A percentile compares a stretch with the other conserved stretches of the same genome.
Conservation (phyloP, 352 stramenopile genomes). For the Globisporangium nodosum region DNA sequence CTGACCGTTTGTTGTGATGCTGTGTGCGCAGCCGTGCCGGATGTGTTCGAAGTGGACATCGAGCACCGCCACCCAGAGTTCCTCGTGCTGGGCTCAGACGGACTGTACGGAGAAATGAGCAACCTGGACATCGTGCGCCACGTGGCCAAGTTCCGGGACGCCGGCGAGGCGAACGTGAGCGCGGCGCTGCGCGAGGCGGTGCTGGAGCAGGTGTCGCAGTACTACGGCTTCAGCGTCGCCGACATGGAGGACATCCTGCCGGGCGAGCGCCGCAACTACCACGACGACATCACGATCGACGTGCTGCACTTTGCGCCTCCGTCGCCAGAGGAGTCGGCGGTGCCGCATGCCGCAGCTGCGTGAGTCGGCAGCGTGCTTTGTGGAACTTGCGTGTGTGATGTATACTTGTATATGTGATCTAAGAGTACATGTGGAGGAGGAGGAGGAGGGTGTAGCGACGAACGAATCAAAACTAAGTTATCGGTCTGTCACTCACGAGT, state of each 20-base stretch:
- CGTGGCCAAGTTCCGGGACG: constrained; percentile 35
- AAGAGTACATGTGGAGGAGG: background rate
- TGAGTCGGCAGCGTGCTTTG: constrained; percentile 4
- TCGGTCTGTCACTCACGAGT: background rate
- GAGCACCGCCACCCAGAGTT: constrained; percentile 47
- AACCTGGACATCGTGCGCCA: constrained; percentile 61
- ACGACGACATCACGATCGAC: constrained; percentile 73
- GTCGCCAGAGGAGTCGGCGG: background rate
- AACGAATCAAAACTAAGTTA: background rate
- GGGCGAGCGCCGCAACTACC: constrained; percentile 55
- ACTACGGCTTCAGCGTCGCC: constrained; percentile 38
- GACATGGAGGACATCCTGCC: constrained; percentile 53
- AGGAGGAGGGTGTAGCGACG: background rate
- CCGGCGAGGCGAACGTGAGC: constrained; percentile 55
- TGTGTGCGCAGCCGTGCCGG: constrained; percentile 31
- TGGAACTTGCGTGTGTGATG: background rate
- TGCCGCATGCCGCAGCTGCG: constrained; percentile 9
- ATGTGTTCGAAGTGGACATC: constrained; percentile 61
- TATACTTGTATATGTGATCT: background rate
- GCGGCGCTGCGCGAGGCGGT: constrained; percentile 34
- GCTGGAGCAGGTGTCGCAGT: constrained; percentile 46
- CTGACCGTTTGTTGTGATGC: too few relatives aligned
- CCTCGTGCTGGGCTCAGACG: constrained; percentile 57
- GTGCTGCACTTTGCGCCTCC: constrained; percentile 57
- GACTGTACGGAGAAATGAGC: constrained; percentile 52